phyloP scores from a whole-genome alignment of 2,329 filamentous ascomycete genomes.

The Fusarium udum region DNA sequence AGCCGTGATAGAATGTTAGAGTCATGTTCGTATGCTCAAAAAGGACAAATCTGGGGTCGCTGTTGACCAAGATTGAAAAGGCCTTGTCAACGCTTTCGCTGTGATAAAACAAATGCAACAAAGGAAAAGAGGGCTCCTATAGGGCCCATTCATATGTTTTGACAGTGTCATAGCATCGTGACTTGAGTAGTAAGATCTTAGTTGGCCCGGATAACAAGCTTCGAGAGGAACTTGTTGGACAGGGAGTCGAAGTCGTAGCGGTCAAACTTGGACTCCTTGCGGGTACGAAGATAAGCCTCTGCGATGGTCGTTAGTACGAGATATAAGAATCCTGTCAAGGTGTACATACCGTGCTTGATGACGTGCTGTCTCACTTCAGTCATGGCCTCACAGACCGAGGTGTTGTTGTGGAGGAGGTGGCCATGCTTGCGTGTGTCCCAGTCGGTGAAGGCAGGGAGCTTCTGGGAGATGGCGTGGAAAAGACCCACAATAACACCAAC shows the following conservation, averaged over 20 bases:
- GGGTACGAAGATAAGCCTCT: constrained; percentile 88
- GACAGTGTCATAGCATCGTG: constrained; percentile 32
- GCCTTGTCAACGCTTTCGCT: constrained; percentile 58
- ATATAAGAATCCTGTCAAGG: background rate
- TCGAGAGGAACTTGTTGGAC: constrained; percentile 97
- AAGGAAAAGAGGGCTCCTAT: constrained; percentile 42
- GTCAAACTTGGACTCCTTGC: constrained; percentile 84
- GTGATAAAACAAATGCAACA: constrained; percentile 48
- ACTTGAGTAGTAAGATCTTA: constrained; percentile 52
- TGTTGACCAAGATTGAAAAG: constrained; percentile 47
- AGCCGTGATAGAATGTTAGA: constrained; percentile 47
- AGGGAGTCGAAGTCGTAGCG: constrained; percentile 92
- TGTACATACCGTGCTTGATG: constrained; percentile 84
- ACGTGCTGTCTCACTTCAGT: constrained; percentile 94
- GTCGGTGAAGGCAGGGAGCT: constrained; percentile 89
- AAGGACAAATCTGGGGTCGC: constrained; percentile 40
- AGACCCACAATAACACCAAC: constrained; percentile 96
- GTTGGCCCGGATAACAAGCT: constrained; percentile 94
- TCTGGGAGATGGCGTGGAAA: constrained; percentile 98
- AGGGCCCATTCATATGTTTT: constrained; percentile 18
- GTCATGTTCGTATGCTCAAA: constrained; percentile 41
- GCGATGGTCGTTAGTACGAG: constrained; percentile 40
- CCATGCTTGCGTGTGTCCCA: constrained; percentile 95
- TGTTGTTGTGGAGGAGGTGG: constrained; percentile 88
- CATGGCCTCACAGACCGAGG: constrained; percentile 93